Evolutionary conservation across 108 stramenopile species (phyloP).

Genomic region (Fistulifera pelliculosa): DNA sequence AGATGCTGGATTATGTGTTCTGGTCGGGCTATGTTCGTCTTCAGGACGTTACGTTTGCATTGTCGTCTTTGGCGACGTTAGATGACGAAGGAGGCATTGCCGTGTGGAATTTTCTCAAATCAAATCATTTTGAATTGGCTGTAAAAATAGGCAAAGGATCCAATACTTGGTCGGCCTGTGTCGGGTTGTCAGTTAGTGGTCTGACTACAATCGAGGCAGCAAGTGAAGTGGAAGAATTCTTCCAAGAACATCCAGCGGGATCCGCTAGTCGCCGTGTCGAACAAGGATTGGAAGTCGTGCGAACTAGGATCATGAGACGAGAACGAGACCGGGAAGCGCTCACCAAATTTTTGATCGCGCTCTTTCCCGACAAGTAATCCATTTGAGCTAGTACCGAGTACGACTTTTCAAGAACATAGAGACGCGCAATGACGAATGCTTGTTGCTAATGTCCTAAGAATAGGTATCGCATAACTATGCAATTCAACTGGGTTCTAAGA

Average conservation of each 20-base stretch:
- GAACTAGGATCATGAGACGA: slow-evolving; percentile 8
- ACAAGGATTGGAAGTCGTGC: slow-evolving; percentile 75
- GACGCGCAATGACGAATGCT: no score
- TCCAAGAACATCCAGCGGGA: slow-evolving; percentile 71
- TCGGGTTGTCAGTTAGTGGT: slow-evolving; percentile 8
- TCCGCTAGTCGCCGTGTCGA: slow-evolving; percentile 70
- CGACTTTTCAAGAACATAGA: no score
- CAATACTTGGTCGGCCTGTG: slow-evolving; percentile 5
- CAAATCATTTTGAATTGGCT: slow-evolving; percentile 1
- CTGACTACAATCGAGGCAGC: slow-evolving; percentile 57
- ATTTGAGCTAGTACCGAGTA: no score
- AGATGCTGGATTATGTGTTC: slow-evolving; percentile 15
- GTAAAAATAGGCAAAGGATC: neutral
- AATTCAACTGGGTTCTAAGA: no score
- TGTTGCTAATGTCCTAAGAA: no score
- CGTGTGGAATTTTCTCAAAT: slow-evolving; percentile 8
- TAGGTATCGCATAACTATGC: no score
- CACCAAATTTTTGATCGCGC: neutral
- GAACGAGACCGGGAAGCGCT: slow-evolving; percentile 10
- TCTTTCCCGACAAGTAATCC: no score
- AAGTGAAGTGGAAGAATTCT: slow-evolving; percentile 87
- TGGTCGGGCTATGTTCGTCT: slow-evolving; percentile 12
- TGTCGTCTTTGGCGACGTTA: neutral
- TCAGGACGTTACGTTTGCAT: slow-evolving; percentile 11
- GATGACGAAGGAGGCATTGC: slow-evolving; percentile 8